Percentiles rank a stretch among this genome's conserved stretches.
phyloP scores from a whole-genome alignment of 1,139 yeast genomes.

The Candida dubliniensis region DNA sequence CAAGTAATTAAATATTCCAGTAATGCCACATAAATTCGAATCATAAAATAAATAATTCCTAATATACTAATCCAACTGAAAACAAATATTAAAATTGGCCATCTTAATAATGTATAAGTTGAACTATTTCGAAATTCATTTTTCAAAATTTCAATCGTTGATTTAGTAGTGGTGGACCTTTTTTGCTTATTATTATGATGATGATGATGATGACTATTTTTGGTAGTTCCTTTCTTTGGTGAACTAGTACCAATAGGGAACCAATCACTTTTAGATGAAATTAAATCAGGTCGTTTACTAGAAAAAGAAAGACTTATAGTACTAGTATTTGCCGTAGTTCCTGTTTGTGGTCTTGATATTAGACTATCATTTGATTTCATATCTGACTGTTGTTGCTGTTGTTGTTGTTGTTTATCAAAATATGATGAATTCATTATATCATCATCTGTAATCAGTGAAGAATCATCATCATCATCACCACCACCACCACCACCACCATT shows the following conservation, averaged over 20 bases:
- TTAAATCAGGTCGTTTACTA: constrained; percentile 32
- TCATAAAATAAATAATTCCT: constrained; percentile 48
- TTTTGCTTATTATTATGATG: not conserved
- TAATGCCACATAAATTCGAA: constrained; percentile 63
- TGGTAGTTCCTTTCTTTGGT: constrained; percentile 1
- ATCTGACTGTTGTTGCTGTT: not conserved
- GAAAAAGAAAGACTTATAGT: not conserved
- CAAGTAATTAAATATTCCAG: constrained; percentile 61
- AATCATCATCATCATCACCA: not conserved
- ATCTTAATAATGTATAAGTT: constrained; percentile 57
- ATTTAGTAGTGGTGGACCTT: constrained; percentile 3
- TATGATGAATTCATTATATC: not conserved
- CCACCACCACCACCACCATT: constrained; percentile 5
- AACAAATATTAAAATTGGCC: constrained; percentile 61
- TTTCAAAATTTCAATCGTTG: constrained; percentile 19
- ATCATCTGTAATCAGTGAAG: constrained; percentile 8
- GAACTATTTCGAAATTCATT: constrained; percentile 49
- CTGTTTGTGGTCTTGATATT: not conserved
- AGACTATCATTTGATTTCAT: not conserved
- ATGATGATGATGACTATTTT: too few relatives aligned
- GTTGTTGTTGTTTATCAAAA: not conserved
- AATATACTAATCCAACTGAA: constrained; percentile 55
- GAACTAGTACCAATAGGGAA: constrained; percentile 46
- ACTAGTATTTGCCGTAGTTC: too few relatives aligned
- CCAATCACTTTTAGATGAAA: constrained; percentile 69